Evolutionary conservation across 108 stramenopile genomes (phyloP).

Genomic region (Nitzschia sp.): DNA sequence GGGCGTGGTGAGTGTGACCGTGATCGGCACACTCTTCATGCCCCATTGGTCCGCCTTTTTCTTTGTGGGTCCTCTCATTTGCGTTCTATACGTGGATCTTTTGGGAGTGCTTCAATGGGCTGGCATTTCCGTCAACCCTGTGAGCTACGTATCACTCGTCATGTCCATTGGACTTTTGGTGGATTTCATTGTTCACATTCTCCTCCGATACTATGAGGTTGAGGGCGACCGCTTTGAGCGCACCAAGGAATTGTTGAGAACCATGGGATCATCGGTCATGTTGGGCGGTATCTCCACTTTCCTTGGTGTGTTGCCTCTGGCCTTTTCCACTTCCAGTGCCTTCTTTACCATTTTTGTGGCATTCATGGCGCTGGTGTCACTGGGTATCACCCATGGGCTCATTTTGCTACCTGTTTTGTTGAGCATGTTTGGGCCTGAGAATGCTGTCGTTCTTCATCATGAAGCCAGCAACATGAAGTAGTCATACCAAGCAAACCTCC

Average conservation of each 20-base stretch:
- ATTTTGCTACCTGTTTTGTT: conserved; percentile 67
- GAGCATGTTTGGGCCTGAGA: conserved; percentile 49
- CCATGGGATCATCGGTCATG: conserved; percentile 70
- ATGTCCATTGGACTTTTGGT: conserved; percentile 82
- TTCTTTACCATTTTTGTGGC: conserved; percentile 54
- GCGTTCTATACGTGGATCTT: conserved; percentile 52
- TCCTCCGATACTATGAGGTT: conserved; percentile 49
- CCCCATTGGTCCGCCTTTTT: conserved; percentile 32
- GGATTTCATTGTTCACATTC: conserved; percentile 84
- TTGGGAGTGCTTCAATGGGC: conserved; percentile 76
- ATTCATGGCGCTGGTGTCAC: conserved; percentile 56
- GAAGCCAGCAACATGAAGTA: no score
- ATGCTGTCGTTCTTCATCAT: background rate
- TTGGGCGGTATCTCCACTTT: conserved; percentile 75
- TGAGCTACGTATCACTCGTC: conserved; percentile 77
- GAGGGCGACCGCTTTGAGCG: conserved; percentile 55
- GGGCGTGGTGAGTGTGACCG: conserved; percentile 30
- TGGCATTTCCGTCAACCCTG: conserved; percentile 71
- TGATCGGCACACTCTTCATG: conserved; percentile 25
- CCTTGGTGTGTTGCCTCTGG: conserved; percentile 65
- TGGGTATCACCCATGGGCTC: conserved; percentile 62
- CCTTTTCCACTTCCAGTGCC: conserved; percentile 51
- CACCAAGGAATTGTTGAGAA: conserved; percentile 49
- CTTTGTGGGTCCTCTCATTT: conserved; percentile 18
- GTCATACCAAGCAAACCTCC: no score